Percentiles rank a stretch among this genome's conserved stretches.
Evolutionary conservation across 2,329 filamentous ascomycete species (phyloP).

Genomic region (Stagonosporopsis tanaceti): DNA sequence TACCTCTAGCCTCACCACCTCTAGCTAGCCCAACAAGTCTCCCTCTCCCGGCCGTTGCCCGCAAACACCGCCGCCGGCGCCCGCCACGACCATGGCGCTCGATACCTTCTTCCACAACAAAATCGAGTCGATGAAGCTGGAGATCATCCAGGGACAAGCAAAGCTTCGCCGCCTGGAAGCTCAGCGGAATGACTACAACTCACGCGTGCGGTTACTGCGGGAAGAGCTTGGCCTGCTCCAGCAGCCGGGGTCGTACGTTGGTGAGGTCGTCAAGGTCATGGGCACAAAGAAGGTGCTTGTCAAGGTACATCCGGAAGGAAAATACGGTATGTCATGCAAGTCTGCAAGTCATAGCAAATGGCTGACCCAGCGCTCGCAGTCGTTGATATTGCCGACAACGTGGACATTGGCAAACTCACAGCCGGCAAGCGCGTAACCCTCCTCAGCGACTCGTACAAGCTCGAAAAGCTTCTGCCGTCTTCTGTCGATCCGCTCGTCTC

Average conservation of each 20-base stretch:
- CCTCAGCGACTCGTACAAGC: slow-evolving; percentile 96
- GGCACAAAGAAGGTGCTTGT: slow-evolving; percentile 98
- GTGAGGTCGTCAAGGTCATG: slow-evolving; percentile 99
- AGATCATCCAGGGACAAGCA: slow-evolving; percentile 98
- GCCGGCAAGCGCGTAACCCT: slow-evolving; percentile 97
- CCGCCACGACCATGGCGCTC: slow-evolving; percentile 82
- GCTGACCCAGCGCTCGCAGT: slow-evolving; percentile 62
- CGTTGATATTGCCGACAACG: slow-evolving; percentile 91
- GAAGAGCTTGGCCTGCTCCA: slow-evolving; percentile 96
- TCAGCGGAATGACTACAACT: slow-evolving; percentile 99
- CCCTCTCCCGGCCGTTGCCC: slow-evolving; percentile 1
- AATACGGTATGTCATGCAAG: slow-evolving; percentile 79
- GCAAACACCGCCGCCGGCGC: slow-evolving; percentile 27
- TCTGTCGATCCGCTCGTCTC: slow-evolving; percentile 98
- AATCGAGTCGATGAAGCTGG: slow-evolving; percentile 99
- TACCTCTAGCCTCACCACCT: slow-evolving; percentile 5
- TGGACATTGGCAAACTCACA: slow-evolving; percentile 95
- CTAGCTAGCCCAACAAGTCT: background rate
- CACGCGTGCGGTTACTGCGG: slow-evolving; percentile 88
- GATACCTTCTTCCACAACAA: slow-evolving; percentile 99
- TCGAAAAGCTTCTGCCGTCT: slow-evolving; percentile 97
- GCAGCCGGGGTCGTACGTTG: slow-evolving; percentile 97
- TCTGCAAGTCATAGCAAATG: background rate
- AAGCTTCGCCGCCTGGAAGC: slow-evolving; percentile 94
- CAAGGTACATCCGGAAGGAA: slow-evolving; percentile 98